Conservation (phyloP, 768 basidiomycete genomes). For the Scleroderma citrinum region DNA sequence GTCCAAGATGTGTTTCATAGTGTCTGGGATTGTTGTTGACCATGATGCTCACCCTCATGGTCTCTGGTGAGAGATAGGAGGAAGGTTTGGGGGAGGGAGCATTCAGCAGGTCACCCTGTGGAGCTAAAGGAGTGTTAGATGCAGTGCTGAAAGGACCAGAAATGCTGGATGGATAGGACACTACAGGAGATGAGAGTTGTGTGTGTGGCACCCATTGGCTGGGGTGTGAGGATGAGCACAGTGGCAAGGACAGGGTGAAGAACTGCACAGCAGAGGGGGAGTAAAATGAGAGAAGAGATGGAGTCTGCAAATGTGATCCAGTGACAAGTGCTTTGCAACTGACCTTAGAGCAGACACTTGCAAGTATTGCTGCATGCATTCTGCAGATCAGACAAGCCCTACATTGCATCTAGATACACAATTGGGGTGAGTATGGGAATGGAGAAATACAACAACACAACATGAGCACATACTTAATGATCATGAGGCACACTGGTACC, state of each 20-base stretch:
- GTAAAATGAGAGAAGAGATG: too few species aligned
- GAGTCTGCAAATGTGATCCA: too few species aligned
- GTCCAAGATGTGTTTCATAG: conserved; percentile 74
- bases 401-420: too few species aligned
- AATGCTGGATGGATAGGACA: conserved; percentile 16
- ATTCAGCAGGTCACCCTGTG: background rate
- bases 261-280: conserved; percentile 23
- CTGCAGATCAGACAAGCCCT: too few species aligned
- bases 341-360: too few species aligned
- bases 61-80: background rate
- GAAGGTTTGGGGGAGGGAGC: background rate
- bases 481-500: too few species aligned
- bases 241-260: conserved; percentile 23
- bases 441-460: too few species aligned
- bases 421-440: too few species aligned
- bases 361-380: too few species aligned
- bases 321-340: too few species aligned
- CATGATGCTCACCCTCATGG: background rate
- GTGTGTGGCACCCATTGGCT: conserved; percentile 18
- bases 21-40: conserved; percentile 32
- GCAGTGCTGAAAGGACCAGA: conserved; percentile 8
- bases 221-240: conserved; percentile 22
- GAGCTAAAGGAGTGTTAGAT: conserved; percentile 8
- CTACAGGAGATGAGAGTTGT: conserved; percentile 32
- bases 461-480: too few species aligned